A percentile compares a stretch with the other conserved stretches of the same genome.
These are phyloP conservation scores for Apiospora hydei DNA, from an alignment of 2,329 filamentous ascomycete genomes.

Conservation along the genomic window DNA sequence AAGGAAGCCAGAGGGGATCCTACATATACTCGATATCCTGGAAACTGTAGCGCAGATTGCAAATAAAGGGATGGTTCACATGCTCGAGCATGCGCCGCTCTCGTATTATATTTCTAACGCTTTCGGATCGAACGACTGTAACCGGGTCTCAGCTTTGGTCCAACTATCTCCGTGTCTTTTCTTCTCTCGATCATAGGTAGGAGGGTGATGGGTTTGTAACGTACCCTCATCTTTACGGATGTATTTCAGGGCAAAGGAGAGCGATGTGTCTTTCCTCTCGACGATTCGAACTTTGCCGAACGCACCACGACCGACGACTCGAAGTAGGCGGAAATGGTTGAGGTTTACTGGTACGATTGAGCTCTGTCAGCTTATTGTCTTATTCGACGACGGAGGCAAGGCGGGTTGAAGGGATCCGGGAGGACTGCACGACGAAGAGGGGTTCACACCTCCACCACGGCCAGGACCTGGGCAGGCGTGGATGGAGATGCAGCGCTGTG, in stretches of 20 bases:
- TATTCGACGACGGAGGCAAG: not conserved
- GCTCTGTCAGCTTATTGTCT: not conserved
- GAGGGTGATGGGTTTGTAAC: slow-evolving; percentile 41
- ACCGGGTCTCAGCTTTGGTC: not conserved
- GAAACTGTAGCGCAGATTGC: slow-evolving; percentile 98
- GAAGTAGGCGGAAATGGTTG: slow-evolving; percentile 93
- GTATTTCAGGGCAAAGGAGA: slow-evolving; percentile 97
- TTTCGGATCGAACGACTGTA: slow-evolving; percentile 93
- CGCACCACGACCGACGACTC: slow-evolving; percentile 95
- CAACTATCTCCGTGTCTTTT: not conserved
- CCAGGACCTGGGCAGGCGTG: not conserved
- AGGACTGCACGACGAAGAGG: slow-evolving; percentile 3
- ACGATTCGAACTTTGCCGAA: slow-evolving; percentile 99
- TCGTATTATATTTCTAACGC: slow-evolving; percentile 96
- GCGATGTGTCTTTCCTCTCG: slow-evolving; percentile 91
- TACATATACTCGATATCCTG: slow-evolving; percentile 99
- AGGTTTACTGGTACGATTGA: slow-evolving; percentile 75
- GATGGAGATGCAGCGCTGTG: slow-evolving; percentile 7
- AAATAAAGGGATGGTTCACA: slow-evolving; percentile 96
- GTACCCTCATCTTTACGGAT: slow-evolving; percentile 97
- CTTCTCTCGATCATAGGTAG: slow-evolving; percentile 11
- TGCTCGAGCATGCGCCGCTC: slow-evolving; percentile 98
- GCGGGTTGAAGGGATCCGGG: slow-evolving; percentile 14
- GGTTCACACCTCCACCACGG: slow-evolving; percentile 11
- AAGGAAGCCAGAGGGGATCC: slow-evolving; percentile 42